A percentile compares a stretch with the other conserved stretches of the same genome.
Conservation (phyloP, 176 grass and related monocot genomes). For the Pontederia paniculata region DNA sequence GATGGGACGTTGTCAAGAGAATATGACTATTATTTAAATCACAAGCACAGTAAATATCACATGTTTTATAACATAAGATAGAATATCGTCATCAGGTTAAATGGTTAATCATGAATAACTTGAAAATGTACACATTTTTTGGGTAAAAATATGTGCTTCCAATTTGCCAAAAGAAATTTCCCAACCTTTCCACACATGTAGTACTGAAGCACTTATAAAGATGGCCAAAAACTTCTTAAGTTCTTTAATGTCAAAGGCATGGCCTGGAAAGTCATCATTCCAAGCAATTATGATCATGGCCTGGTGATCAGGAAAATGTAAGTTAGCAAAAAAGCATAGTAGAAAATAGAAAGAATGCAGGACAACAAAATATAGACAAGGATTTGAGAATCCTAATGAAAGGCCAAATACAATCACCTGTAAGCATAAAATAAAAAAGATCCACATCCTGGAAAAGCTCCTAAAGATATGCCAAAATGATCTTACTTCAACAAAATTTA, state of each 20-base stretch:
- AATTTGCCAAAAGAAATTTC: no score
- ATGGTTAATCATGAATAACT: no score
- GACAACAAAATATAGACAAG: not conserved
- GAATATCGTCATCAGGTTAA: no score
- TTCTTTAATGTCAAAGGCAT: slow-evolving; percentile 63
- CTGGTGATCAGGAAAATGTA: slow-evolving; percentile 20
- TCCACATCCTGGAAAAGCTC: slow-evolving; percentile 98
- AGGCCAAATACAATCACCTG: slow-evolving; percentile 57
- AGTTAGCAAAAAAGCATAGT: not conserved
- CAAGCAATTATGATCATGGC: slow-evolving; percentile 93
- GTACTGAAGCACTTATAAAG: slow-evolving; percentile 77
- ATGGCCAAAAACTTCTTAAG: slow-evolving; percentile 87
- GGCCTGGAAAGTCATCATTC: slow-evolving; percentile 65
- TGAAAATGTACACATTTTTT: no score
- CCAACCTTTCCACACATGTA: slow-evolving; percentile 71
- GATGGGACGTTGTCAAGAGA: no score
- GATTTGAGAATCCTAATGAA: no score
- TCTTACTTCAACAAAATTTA: slow-evolving; percentile 81
- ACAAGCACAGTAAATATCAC: no score
- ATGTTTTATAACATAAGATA: no score
- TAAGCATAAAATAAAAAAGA: slow-evolving; percentile 72
- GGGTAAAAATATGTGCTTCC: no score
- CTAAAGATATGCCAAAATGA: slow-evolving; percentile 98
- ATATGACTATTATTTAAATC: no score
- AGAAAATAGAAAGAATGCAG: slow-evolving; percentile 12